A percentile compares a stretch with the other conserved stretches of the same genome.
These are phyloP conservation scores for Penicillium soppii DNA, from an alignment of 495 filamentous ascomycete genomes.

Conservation along the genomic window DNA sequence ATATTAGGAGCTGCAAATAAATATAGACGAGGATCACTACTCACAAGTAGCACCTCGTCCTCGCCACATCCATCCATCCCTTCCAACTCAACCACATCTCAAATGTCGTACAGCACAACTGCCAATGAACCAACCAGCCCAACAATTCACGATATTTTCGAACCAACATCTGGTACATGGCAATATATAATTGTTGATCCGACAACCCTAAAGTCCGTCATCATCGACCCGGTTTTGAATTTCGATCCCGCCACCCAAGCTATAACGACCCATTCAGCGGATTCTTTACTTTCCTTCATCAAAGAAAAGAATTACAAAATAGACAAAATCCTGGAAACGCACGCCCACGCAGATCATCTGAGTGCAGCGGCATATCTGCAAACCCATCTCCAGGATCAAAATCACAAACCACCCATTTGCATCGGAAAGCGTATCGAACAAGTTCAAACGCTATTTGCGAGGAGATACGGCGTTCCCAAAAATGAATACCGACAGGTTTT, in stretches of 20 bases:
- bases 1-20: too few relatives aligned
- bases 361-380: slow-evolving; percentile 58
- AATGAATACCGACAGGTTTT: slow-evolving; percentile 47
- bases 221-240: slow-evolving; percentile 63
- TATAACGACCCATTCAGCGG: slow-evolving; percentile 50
- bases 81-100: neutral
- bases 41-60: neutral
- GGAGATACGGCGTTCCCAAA: slow-evolving; percentile 42
- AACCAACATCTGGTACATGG: slow-evolving; percentile 52
- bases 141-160: slow-evolving; percentile 45
- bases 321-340: slow-evolving; percentile 55
- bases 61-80: neutral
- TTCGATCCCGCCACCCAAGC: slow-evolving; percentile 46
- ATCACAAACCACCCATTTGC: slow-evolving; percentile 36
- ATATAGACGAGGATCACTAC: neutral
- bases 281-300: slow-evolving; percentile 43
- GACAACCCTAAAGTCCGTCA: slow-evolving; percentile 40
- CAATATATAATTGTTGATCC: slow-evolving; percentile 61
- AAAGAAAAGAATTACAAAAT: slow-evolving; percentile 46
- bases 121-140: slow-evolving; percentile 18
- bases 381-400: slow-evolving; percentile 29
- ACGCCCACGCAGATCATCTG: slow-evolving; percentile 64
- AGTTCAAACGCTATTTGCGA: slow-evolving; percentile 50
- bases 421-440: slow-evolving; percentile 55
- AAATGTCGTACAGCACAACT: slow-evolving; percentile 4